phyloP scores from a whole-genome alignment of 305 asterid species.

The Withania somnifera region DNA sequence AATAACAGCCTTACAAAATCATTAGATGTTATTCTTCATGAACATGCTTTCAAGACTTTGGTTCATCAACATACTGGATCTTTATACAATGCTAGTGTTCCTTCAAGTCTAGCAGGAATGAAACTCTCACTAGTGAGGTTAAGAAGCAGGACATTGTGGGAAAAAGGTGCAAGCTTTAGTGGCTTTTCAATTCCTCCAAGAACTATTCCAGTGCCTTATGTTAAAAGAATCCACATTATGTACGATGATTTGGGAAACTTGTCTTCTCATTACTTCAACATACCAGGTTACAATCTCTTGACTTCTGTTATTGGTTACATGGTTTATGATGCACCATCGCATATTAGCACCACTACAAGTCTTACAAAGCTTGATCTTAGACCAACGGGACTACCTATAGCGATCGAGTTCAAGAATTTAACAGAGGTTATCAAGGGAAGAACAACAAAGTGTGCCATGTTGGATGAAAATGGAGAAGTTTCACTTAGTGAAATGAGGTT shows the following conservation, averaged over 20 bases:
- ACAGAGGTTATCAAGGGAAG: neutral
- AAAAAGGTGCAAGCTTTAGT: slow-evolving; percentile 3
- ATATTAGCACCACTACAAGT: slow-evolving; percentile 12
- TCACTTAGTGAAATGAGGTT: slow-evolving; percentile 23
- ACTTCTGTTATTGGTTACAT: slow-evolving; percentile 5
- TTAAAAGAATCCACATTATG: neutral
- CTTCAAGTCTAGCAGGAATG: slow-evolving; percentile 7
- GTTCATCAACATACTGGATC: slow-evolving; percentile 3
- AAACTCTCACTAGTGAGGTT: neutral
- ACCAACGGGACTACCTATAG: slow-evolving; percentile 36
- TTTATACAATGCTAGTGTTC: slow-evolving; percentile 4
- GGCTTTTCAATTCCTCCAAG: neutral
- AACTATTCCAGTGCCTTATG: slow-evolving; percentile 4
- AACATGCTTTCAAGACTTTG: slow-evolving; percentile 1
- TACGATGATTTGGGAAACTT: neutral
- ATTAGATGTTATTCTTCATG: slow-evolving; percentile 4
- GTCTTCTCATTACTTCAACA: neutral
- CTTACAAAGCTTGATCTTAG: slow-evolving; percentile 36
- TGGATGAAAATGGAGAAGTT: slow-evolving; percentile 34
- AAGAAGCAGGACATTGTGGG: slow-evolving; percentile 4
- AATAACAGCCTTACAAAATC: neutral
- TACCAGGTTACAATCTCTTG: slow-evolving; percentile 4
- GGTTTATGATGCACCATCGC: slow-evolving; percentile 3
- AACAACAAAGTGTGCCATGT: slow-evolving; percentile 38
- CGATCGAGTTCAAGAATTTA: slow-evolving; percentile 24